phyloP scores from a whole-genome alignment of 768 basidiomycete species.

The Glaciozyma antarctica region DNA sequence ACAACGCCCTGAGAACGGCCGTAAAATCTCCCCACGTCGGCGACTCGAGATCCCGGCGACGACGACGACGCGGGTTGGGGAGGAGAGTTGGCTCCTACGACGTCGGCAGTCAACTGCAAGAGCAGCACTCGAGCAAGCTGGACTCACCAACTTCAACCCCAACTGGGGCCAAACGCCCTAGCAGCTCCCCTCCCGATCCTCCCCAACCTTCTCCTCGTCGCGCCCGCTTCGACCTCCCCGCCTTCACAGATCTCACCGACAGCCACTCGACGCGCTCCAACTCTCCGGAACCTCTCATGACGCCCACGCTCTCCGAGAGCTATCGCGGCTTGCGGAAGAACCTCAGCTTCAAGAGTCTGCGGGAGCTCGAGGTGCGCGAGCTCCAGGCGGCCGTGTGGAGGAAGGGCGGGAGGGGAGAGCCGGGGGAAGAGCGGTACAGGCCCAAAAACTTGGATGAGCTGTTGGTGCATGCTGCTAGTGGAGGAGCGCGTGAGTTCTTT shows the following conservation, averaged over 20 bases:
- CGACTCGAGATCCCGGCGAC: no score
- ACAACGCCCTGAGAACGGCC: no score
- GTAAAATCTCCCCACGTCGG: no score
- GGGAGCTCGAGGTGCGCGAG: slow-evolving; percentile 61
- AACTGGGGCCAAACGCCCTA: no score
- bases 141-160: no score
- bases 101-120: no score
- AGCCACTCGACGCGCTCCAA: background rate
- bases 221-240: background rate
- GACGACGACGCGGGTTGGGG: no score
- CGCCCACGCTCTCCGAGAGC: slow-evolving; percentile 30
- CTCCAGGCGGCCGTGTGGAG: slow-evolving; percentile 56
- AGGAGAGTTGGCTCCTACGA: no score
- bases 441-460: slow-evolving; percentile 57
- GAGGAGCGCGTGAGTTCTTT: slow-evolving; percentile 58
- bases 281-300: slow-evolving; percentile 23
- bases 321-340: slow-evolving; percentile 20
- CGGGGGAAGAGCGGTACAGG: slow-evolving; percentile 61
- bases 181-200: no score
- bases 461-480: slow-evolving; percentile 58
- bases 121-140: no score
- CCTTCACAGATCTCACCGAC: background rate
- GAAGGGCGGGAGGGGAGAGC: slow-evolving; percentile 65
- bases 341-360: slow-evolving; percentile 67
- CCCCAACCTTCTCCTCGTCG: background rate